Conservation (phyloP, 169 alveolate genomes). For the Plasmodium gonderi region DNA sequence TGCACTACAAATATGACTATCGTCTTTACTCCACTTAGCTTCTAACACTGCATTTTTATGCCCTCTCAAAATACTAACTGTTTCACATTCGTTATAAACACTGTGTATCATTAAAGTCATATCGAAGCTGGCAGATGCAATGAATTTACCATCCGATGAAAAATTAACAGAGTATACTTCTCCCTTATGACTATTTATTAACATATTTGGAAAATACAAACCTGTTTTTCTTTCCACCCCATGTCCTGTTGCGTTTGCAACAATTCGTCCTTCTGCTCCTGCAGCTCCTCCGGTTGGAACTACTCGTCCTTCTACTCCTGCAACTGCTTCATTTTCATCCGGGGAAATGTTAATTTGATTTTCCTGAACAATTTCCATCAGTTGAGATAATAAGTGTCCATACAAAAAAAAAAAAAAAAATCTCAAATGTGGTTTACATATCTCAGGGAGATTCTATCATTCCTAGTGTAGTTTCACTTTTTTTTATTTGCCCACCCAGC, state of each 20-base stretch:
- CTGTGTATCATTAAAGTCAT: conserved; percentile 77
- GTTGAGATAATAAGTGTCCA: too few relatives aligned
- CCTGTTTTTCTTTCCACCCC: conserved; percentile 48
- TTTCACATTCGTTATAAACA: conserved; percentile 89
- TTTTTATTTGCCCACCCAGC: too few relatives aligned
- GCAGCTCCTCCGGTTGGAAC: background rate
- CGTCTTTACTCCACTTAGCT: conserved; percentile 83
- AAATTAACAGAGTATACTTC: conserved; percentile 87
- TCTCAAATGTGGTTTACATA: too few relatives aligned
- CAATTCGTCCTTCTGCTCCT: background rate
- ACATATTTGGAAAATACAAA: conserved; percentile 78
- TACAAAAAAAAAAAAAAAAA: too few relatives aligned
- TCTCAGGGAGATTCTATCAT: background rate
- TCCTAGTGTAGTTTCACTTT: background rate
- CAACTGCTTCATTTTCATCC: background rate
- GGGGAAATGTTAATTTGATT: too few relatives aligned
- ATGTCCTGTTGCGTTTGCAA: background rate
- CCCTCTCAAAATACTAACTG: conserved; percentile 86
- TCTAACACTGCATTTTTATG: conserved; percentile 90
- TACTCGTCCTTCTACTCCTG: background rate
- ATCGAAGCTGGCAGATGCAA: conserved; percentile 89
- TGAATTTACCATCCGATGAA: conserved; percentile 87
- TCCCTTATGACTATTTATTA: conserved; percentile 87
- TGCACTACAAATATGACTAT: conserved; percentile 83
- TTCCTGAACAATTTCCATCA: background rate